Base-by-base conservation (phyloP, 1,284 basidiomycete genomes). In the Sphaerobolus stellatus region DNA sequence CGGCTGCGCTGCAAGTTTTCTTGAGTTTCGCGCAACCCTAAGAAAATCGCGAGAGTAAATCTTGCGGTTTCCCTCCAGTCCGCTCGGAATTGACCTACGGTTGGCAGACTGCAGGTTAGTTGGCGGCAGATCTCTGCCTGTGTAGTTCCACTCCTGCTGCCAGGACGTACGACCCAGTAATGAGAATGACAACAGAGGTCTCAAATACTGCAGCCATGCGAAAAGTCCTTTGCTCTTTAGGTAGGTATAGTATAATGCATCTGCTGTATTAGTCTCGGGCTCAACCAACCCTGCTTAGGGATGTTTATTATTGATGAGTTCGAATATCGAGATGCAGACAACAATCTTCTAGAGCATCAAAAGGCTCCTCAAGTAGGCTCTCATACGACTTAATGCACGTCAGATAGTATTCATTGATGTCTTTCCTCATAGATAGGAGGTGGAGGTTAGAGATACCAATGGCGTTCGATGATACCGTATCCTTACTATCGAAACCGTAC, bases 241-340 rank as follows among this genome's bases (percentile, higher is more conserved):
- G 46, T 52, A 66, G 49, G 8, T 62, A 24, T 43, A 14, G n/a
- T 43, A 43, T n/a, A 4, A 4, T 43, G 13, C 41, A 43, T 11
- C 14, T 14, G 16, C 11, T 24, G 28, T 24, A 22, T 43, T 11
- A 36, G 18, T 27, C 22, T 43, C 20, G 28, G 14, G 13, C 4
- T 43, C 11, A 22, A 7, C 41, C 11, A 3, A 14, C 41, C 18
- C 11, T 22, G 22, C n/a, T 6, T 66, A 46, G 93, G 92, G n/a
- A 86, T 93, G 84, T 93, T 94, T 72, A 94, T 95, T 61, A 83
- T 95, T 59, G 93, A 95, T 68, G 81, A 89, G 58, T 88, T 93
- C 63, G 75, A 79, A 20, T 88, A 82, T 63, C 64, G 72, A 31
- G 83, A 87, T 61, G 74, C 76, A 29, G 64, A 78, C 22, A 87